Base-by-base conservation (phyloP, 2,329 filamentous ascomycete genomes). In the Beauveria brongniartii region DNA sequence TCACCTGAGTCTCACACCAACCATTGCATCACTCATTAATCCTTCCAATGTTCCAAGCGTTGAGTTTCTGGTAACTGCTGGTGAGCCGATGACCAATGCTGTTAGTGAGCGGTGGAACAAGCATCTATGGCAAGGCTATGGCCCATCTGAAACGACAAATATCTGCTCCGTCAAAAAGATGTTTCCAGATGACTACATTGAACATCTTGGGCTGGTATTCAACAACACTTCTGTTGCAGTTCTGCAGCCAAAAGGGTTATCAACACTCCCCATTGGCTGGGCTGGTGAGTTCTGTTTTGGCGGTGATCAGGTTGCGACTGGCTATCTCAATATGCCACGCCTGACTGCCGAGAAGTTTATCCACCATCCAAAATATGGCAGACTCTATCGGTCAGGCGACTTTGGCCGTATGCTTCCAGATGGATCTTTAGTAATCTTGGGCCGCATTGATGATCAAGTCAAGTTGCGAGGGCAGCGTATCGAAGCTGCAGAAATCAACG, bases 251-350 rank as follows among this genome's bases (percentile, higher is more conserved):
- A 73, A 74, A 5, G 69, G 74, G 2, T 68, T 85, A 5, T 72
- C 80, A 0, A 68, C 84, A 1, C 75, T 92, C 0, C 90, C 90
- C 0, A 71, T 82, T 7, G 91, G 91, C 3, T 88, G 84, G 64
- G 77, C 91, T 18, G 92, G 92, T 12, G 92, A 96, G 70, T 79
- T 96, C 7, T 95, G 90, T 68, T 94, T 96, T 70, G 91, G 91
- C 16, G 92, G 92, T 12, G 84, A 90, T 54, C 92, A 96, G 73
- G 84, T 96, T 5, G 86, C 85, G 47, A 78, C 81, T 44, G 91
- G 90, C 1, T 96, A 93, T 68, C 78, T 94, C 30, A 84, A 87
- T 61, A 78, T 82, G 71, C 80, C 83, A 0, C 78, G 81, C 3
- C 73, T 90, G 46, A 91, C 88, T 0, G 72, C 76, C 0, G 74